Base-by-base conservation (phyloP, 441 rosid genomes). In the Corymbia calophylla region DNA sequence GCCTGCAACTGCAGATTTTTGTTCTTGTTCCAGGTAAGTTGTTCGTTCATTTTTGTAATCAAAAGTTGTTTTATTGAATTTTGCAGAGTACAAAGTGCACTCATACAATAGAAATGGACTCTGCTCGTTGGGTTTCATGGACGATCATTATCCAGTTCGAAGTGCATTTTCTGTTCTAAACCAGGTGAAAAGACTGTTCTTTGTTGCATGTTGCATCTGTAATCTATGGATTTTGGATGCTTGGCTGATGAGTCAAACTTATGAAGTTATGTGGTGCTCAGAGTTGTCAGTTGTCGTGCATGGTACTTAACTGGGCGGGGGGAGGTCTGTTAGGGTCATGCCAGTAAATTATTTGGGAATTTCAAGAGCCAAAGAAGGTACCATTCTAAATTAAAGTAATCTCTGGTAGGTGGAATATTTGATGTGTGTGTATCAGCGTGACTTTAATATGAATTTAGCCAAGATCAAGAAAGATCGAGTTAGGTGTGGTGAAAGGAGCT, bases 141-240 rank as follows among this genome's bases (percentile, higher is more conserved):
- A 98, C 89, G 98, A 95, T 94, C 96, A 95, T 87, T 96, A 97
- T 90, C 99, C 99, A 4, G 99, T 97, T 73, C 96, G 99, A 66
- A 98, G 99, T 87, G 94, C 99, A 23, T 98, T 98, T 88, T 97
- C 98, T 53, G 94, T 98, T 94, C 97, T 98, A 91, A 96, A 94
- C 92, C 97, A 97, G 98, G 99, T 96, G 88, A 58, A 88, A 32
- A 54, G 48, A 55, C 23, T 55, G 60, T 86, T 55, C 60, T 86
- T 32, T 60, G 64, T 54, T 53, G 58, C 47, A 0, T 35, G 48
- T 53, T 19, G 86, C 25, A 8, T 73, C 84, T 11, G 14, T 73
- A 73, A 39, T 23, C 51, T 39, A 73, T 73, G 84, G 6, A 73
- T 44, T 70, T 73, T 23, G 29, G 84, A 39, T 73, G 51, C 29